phyloP scores from a whole-genome alignment of 495 filamentous ascomycete genomes.

The Neurospora hispaniola region DNA sequence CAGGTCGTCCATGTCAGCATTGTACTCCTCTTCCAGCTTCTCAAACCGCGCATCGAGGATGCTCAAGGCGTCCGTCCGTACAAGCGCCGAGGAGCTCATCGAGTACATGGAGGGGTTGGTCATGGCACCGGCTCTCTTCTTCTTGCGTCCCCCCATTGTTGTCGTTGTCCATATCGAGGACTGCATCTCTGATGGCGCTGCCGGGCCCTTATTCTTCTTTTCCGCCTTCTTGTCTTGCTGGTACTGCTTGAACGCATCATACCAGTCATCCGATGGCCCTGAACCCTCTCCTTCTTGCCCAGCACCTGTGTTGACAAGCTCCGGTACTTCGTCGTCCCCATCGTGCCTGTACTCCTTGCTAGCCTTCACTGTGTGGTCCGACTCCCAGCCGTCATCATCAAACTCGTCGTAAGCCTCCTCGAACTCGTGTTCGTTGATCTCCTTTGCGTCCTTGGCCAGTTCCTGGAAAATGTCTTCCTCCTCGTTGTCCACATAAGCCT shows the following conservation, averaged over 20 bases:
- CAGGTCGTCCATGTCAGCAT: slow-evolving; percentile 58
- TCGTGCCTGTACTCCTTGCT: slow-evolving; percentile 30
- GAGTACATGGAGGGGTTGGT: slow-evolving; percentile 85
- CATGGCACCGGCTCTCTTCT: slow-evolving; percentile 85
- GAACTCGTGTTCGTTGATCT: slow-evolving; percentile 41
- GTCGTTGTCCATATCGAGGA: slow-evolving; percentile 74
- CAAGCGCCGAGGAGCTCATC: slow-evolving; percentile 89
- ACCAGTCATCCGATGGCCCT: slow-evolving; percentile 57
- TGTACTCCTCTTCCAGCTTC: slow-evolving; percentile 73
- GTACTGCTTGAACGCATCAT: slow-evolving; percentile 82
- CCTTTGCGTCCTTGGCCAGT: slow-evolving; percentile 61
- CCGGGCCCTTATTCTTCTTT: slow-evolving; percentile 28
- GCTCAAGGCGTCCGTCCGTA: slow-evolving; percentile 78
- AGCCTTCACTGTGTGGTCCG: slow-evolving; percentile 81
- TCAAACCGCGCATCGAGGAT: slow-evolving; percentile 87
- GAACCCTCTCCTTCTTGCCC: slow-evolving; percentile 24
- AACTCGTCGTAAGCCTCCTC: slow-evolving; percentile 42
- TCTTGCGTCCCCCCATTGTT: slow-evolving; percentile 59
- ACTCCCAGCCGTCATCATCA: slow-evolving; percentile 75
- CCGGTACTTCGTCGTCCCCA: slow-evolving; percentile 36
- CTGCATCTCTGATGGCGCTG: slow-evolving; percentile 48
- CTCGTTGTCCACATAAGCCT: slow-evolving; percentile 87
- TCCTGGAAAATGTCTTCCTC: slow-evolving; percentile 70
- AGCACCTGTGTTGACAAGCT: slow-evolving; percentile 32
- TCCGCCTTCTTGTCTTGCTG: slow-evolving; percentile 58